Evolutionary conservation across 805 yeast genomes (phyloP).

Genomic region (Saccharomyces paradoxus): DNA sequence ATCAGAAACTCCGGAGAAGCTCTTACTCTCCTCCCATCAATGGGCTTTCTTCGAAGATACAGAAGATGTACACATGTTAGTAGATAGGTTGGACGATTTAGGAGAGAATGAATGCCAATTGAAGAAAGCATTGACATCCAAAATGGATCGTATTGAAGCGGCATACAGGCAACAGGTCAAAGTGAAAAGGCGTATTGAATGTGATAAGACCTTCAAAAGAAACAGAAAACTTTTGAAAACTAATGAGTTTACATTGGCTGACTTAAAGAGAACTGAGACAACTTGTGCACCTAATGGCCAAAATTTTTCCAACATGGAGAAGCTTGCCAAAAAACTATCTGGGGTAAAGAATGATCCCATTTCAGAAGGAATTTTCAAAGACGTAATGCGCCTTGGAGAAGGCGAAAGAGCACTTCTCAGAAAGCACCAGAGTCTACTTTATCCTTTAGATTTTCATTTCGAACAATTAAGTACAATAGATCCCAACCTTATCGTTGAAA

Average conservation of each 20-base stretch:
- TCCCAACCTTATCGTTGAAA: slow-evolving; percentile 2
- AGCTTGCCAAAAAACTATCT: neutral
- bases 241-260: neutral
- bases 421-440: neutral
- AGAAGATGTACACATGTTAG: slow-evolving; percentile 44
- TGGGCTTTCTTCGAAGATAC: slow-evolving; percentile 66
- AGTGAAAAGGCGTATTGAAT: neutral
- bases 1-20: slow-evolving; percentile 54
- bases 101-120: slow-evolving; percentile 53
- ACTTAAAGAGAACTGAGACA: neutral
- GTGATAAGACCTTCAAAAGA: neutral
- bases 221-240: neutral
- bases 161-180: neutral
- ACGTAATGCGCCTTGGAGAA: neutral
- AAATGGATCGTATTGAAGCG: neutral
- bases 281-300: neutral
- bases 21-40: slow-evolving; percentile 38
- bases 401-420: neutral
- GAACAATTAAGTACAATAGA: neutral
- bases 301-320: neutral
- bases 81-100: slow-evolving; percentile 59
- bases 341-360: neutral
- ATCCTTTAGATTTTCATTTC: neutral
- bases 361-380: neutral
- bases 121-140: neutral